Base-by-base conservation (phyloP, 495 filamentous ascomycete genomes). In the Penicillium turbatum region DNA sequence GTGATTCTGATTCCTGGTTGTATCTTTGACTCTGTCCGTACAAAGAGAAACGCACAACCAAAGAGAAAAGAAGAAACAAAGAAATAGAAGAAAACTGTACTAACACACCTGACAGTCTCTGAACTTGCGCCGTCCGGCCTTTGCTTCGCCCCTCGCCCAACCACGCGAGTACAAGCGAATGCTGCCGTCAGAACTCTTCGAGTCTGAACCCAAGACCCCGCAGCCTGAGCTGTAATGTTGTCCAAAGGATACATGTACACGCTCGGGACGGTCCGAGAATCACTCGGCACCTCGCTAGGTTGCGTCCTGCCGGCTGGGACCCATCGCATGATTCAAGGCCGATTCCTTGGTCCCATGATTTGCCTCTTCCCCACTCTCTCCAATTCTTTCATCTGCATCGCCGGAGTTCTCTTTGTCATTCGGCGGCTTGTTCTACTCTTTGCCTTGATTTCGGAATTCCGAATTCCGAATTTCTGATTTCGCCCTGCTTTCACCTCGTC, bases 71-170 rank as follows among this genome's bases (percentile, higher is more conserved):
- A 40, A 40, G 13, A 19, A 12, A 24, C 17, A 12, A 24, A 24
- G 21, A 24, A 24, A 26, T 21, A 27, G 13, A 27, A 44, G 6
- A n/a, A 39, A 42, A 19, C 12, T n/a, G 48, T 21, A 45, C 61
- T 67, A 61, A 69, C 50, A 5, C 3, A 34, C 32, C 8, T 31
- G 2, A 40, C 44, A 77, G 73, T 44, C 57, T 48, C 57, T 77
- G 24, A 77, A 77, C 48, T 62, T 77, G 37, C 74, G 74, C 26
- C 74, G 72, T 9, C 74, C 74, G 41, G 55, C 61, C 27, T 68
- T 66, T n/a, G 61, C 71, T 5, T 77, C 74, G 5, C 72, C 74
- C 21, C 72, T 77, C 47, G 72, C 72, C 26, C 74, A 75, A 45
- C 70, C 72, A 12, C 66, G 72, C 54, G 70, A 74, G 56, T 73